Base-by-base conservation (phyloP, 202 grass and related monocot species). In the Schoenoplectus triqueter region DNA sequence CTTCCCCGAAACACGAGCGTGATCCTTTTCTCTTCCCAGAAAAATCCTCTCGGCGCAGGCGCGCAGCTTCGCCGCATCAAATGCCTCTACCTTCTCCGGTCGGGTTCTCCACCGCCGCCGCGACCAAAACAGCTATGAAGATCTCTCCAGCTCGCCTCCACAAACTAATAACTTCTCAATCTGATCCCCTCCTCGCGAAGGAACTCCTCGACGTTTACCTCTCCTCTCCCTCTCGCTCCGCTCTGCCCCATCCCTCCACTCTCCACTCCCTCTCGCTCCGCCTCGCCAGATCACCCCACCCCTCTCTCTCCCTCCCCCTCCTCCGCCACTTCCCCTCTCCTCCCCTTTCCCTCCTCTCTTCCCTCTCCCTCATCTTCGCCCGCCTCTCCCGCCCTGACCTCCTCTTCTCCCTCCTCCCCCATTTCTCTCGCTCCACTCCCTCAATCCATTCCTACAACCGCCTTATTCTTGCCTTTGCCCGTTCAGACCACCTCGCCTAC, bases 391-490 rank as follows among this genome's bases (percentile, higher is more conserved):
- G 80, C 80, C 80, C 94, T 2, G 75, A 89, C 61, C 92, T 97
- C 54, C 87, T 91, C 52, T 86, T 78, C 13, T 88, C 89, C 54
- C 89, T 91, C 82, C 80, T 93, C 41, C 66, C 65, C 73, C 42
- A 48, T 75, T 84, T 78, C 88, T 78, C 83, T 20, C 80, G 88
- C 80, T 19, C 82, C 19, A 19, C 80, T n/a, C 71, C 74, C 55
- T 84, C 84, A 13, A 88, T 92, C 86, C 90, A 85, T 9, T 82
- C 95, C 31, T 90, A 94, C 88, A 94, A 92, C 71, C 81, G 91
- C 5, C 90, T 97, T 52, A 94, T 97, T 55, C 82, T 89, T 3
- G 90, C 95, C 64, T 92, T 92, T 66, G 45, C 89, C 50, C 92
- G 92, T 15, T 78, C 87, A 52, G 86, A 90, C 55, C 86, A 93